phyloP scores from a whole-genome alignment of 1,284 basidiomycete genomes.

The Rhodotorula sp. region DNA sequence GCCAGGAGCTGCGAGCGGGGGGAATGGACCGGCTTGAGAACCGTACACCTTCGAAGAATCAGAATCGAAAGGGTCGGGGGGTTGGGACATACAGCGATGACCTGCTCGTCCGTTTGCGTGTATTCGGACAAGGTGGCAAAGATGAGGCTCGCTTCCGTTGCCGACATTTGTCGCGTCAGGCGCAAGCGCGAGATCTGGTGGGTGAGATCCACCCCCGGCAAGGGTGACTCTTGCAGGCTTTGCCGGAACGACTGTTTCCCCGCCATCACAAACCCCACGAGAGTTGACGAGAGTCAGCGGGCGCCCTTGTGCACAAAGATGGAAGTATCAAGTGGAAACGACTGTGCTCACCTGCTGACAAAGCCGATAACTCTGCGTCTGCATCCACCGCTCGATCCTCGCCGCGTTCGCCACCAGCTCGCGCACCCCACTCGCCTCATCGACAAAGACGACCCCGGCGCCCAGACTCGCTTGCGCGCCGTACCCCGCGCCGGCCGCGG shows the following conservation, averaged over 20 bases:
- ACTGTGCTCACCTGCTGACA: constrained; percentile 57
- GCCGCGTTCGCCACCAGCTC: constrained; percentile 68
- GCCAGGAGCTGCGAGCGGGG: constrained; percentile 66
- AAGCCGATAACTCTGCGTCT: constrained; percentile 65
- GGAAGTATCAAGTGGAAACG: not conserved
- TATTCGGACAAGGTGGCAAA: constrained; percentile 68
- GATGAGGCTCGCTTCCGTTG: constrained; percentile 69
- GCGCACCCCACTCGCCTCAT: constrained; percentile 59
- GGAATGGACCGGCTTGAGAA: not conserved
- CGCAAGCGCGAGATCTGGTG: constrained; percentile 72
- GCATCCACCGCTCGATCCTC: constrained; percentile 76
- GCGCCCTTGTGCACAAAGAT: not conserved
- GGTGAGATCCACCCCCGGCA: constrained; percentile 65
- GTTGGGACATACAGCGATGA: constrained; percentile 68
- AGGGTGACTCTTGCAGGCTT: constrained; percentile 53
- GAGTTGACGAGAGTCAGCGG: no score
- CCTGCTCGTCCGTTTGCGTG: constrained; percentile 76
- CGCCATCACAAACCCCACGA: no score
- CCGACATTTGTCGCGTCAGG: constrained; percentile 60
- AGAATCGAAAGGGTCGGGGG: no score
- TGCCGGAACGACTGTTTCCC: constrained; percentile 59
- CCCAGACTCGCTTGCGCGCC: constrained; percentile 54
- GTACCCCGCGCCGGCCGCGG: constrained; percentile 15
- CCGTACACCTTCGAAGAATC: not conserved
- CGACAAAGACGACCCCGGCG: constrained; percentile 65